phyloP scores from a whole-genome alignment of 306 rosid genomes.

The Macrotyloma uniflorum region DNA sequence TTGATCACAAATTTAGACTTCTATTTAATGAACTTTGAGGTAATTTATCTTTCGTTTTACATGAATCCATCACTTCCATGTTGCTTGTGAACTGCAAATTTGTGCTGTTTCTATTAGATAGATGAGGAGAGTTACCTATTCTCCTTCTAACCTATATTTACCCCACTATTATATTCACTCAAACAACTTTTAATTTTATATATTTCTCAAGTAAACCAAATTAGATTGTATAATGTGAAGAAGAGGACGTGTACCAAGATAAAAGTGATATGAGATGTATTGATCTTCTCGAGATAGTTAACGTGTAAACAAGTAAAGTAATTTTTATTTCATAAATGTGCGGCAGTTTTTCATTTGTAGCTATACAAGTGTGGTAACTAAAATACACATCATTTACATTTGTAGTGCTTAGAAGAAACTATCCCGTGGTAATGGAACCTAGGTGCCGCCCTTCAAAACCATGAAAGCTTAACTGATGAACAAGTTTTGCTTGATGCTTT shows the following conservation, averaged over 20 bases:
- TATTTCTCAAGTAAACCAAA: background rate
- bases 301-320: background rate
- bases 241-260: background rate
- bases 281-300: background rate
- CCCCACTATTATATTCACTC: background rate
- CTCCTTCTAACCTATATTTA: background rate
- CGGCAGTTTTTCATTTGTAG: background rate
- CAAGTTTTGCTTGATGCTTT: too few relatives aligned
- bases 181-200: background rate
- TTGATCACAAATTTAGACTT: background rate
- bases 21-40: background rate
- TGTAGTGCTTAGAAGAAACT: too few relatives aligned
- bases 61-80: background rate
- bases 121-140: background rate
- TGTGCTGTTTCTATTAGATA: background rate
- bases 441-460: too few relatives aligned
- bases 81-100: background rate
- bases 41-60: background rate
- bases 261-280: background rate
- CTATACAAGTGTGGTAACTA: background rate
- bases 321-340: background rate
- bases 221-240: background rate
- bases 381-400: too few relatives aligned
- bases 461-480: too few relatives aligned
- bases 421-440: too few relatives aligned